phyloP scores from a whole-genome alignment of 2,329 filamentous ascomycete species.

The Cladosporium austrohemisphaericum region DNA sequence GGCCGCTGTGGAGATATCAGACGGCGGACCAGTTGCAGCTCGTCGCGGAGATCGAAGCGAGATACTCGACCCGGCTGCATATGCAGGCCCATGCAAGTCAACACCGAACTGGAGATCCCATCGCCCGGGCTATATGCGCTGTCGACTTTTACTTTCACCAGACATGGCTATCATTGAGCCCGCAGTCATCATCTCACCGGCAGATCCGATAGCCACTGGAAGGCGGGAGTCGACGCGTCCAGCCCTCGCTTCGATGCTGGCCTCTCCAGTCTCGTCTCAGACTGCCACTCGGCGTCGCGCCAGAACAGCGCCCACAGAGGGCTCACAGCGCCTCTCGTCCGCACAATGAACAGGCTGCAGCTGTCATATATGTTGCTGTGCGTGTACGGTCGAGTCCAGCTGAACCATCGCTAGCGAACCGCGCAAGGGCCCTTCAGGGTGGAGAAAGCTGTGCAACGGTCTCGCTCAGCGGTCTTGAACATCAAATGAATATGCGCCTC shows the following conservation, averaged over 20 bases:
- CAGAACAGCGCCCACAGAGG: background rate
- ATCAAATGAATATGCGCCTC: constrained; percentile 6
- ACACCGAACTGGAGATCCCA: too few relatives aligned
- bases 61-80: too few relatives aligned
- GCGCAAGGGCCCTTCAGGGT: constrained; percentile 9
- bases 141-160: too few relatives aligned
- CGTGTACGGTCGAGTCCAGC: background rate
- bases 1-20: too few relatives aligned
- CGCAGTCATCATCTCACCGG: background rate
- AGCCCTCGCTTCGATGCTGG: constrained; percentile 1
- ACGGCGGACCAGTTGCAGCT: too few relatives aligned
- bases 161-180: too few relatives aligned
- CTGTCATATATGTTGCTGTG: constrained; percentile 2
- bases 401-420: constrained; percentile 2
- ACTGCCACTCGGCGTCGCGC: background rate
- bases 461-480: constrained; percentile 3
- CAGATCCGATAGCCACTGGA: background rate
- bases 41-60: too few relatives aligned
- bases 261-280: background rate
- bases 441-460: constrained; percentile 7
- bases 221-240: background rate
- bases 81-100: too few relatives aligned
- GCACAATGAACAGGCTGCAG: constrained; percentile 9
- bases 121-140: too few relatives aligned
- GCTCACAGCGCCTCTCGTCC: background rate